Conservation (phyloP, 2,329 filamentous ascomycete genomes). For the Aureobasidium sp. region DNA sequence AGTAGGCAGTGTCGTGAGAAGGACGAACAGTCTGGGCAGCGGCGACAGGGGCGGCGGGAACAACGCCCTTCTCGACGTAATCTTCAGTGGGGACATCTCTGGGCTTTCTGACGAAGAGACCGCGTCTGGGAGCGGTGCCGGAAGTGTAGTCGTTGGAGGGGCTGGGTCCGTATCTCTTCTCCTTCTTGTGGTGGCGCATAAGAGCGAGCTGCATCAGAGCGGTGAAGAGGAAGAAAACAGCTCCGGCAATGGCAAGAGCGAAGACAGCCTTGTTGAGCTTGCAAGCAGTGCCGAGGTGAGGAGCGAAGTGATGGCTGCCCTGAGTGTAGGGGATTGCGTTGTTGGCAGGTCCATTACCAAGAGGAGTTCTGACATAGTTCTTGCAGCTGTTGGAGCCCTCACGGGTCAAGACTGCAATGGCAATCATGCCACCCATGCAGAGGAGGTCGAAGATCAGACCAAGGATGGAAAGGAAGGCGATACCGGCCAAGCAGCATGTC, state of each 20-base stretch:
- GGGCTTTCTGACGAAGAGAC: constrained; percentile 34
- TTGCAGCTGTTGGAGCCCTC: constrained; percentile 59
- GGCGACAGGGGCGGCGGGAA: constrained; percentile 19
- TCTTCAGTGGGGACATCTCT: constrained; percentile 19
- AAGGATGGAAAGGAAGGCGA: constrained; percentile 62
- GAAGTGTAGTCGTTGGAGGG: constrained; percentile 61
- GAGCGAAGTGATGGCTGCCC: constrained; percentile 34
- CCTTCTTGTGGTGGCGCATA: constrained; percentile 61
- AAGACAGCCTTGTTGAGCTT: constrained; percentile 68
- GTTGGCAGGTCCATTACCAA: constrained; percentile 54
- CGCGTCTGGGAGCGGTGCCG: constrained; percentile 41
- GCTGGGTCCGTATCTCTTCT: constrained; percentile 61
- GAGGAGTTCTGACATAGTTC: constrained; percentile 55
- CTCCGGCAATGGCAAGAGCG: constrained; percentile 67
- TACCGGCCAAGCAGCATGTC: constrained; percentile 71
- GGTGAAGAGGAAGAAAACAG: constrained; percentile 68
- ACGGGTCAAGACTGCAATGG: constrained; percentile 67
- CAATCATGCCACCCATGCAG: constrained; percentile 72
- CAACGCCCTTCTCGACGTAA: constrained; percentile 38
- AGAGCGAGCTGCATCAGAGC: constrained; percentile 61
- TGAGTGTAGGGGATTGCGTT: constrained; percentile 29
- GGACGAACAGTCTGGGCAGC: constrained; percentile 30
- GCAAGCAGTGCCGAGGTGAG: constrained; percentile 55
- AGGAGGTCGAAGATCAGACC: constrained; percentile 68
- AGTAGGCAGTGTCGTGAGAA: constrained; percentile 42